Base-by-base conservation (phyloP, 2,329 filamentous ascomycete species). In the Cyclaneusma minus region DNA sequence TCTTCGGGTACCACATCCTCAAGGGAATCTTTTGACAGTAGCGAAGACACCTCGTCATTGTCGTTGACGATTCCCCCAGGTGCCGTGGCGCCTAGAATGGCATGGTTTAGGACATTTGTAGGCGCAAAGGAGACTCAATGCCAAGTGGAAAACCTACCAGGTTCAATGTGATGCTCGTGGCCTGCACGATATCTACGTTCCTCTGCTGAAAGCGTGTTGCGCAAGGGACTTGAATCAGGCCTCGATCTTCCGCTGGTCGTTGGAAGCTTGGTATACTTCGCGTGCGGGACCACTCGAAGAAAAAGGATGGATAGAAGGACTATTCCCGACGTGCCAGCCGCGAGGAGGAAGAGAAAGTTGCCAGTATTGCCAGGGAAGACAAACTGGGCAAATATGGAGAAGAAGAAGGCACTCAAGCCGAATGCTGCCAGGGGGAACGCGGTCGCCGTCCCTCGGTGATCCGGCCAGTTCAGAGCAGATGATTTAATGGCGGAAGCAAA, bases 371-470 rank as follows among this genome's bases (percentile, higher is more conserved):
- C 82, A 3, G 82, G 80, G 45, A 93, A 85, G 21, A 82, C 57
- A 24, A 91, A 46, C 11, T 71, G 69, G 13, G 83, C 81, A 17
- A 91, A 54, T 3, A 75, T 63, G 1, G 89, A 87, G 55, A 94
- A 98, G 58, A 95, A 92, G 54, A 98, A 89, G 29, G 89, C 89
- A 48, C 85, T 94, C 30, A 98, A 56, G 3, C 89, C 89, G 46
- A 95, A 95, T 3, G 82, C 85, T 30, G 89, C 82, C 29, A 95
- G 55, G 5, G 89, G 87, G 41, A 95, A 89, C 2, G 85, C 85
- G 5, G 89, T 95, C 5, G 89, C 89, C 3, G 87, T 93, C 29
- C 89, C 89, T 36, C 89, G 71, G 48, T 92, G 78, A 31, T 76
- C 68, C 8, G 87, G 87, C 71, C 85, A 94, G 52, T 94, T 94